Percentiles rank a stretch among this genome's conserved stretches.
These are phyloP conservation scores for Suillus hirtellus DNA, from an alignment of 768 basidiomycete genomes.

Conservation along the genomic window DNA sequence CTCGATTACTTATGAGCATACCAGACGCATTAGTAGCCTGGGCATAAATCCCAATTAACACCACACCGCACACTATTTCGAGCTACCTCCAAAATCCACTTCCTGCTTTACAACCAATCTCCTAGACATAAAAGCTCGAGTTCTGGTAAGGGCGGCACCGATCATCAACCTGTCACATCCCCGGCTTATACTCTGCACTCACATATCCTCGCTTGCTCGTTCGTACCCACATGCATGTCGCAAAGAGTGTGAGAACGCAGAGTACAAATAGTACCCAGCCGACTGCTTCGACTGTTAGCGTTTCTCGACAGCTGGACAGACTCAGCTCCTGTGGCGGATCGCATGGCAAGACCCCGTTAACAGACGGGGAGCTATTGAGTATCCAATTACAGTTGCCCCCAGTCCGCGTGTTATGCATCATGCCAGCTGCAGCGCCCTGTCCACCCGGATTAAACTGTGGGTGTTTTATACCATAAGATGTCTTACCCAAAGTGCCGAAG, in stretches of 20 bases:
- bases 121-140: conserved; percentile 36
- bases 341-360: conserved; percentile 26
- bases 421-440: conserved; percentile 66
- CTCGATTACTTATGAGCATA: conserved; percentile 2
- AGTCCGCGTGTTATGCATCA: conserved; percentile 63
- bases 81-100: background rate
- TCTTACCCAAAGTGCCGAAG: conserved; percentile 67
- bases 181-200: conserved; percentile 42
- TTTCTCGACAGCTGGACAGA: conserved; percentile 61
- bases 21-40: background rate
- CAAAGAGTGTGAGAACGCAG: conserved; percentile 53
- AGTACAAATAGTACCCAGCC: conserved; percentile 77
- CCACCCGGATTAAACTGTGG: conserved; percentile 9
- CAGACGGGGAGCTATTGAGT: conserved; percentile 36
- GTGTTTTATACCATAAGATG: background rate
- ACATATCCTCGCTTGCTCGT: conserved; percentile 39
- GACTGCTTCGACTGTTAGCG: conserved; percentile 69
- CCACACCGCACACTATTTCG: background rate
- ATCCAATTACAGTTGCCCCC: conserved; percentile 59
- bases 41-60: background rate
- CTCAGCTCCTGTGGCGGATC: conserved; percentile 22
- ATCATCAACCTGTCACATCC: conserved; percentile 22
- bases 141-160: conserved; percentile 25
- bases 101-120: background rate
- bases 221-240: conserved; percentile 56